Base-by-base conservation (phyloP, 129 eudicot species). In the Centaurea solstitialis region DNA sequence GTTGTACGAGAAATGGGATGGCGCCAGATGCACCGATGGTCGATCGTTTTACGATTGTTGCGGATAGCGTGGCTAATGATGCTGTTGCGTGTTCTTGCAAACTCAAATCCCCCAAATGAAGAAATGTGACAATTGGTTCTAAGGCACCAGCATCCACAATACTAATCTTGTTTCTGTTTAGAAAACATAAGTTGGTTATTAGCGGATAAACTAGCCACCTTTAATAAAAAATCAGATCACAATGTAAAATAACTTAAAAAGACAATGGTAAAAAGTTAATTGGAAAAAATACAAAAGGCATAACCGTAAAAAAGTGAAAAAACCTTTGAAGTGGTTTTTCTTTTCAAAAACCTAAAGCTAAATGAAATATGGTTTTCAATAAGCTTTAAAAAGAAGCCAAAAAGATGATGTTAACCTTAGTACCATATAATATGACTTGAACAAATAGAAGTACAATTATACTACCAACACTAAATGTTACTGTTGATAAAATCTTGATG, bases 41-140 rank as follows among this genome's bases (percentile, higher is more conserved):
- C 23, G 92, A 92, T 75, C 94, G 89, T 85, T 89, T 95, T 76
- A 80, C 76, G 4, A 93, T 68, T 26, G 95, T 89, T 41, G 99
- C 99, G 37, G 99, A 95, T 8, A 95, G 79, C 26, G 99, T 95
- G 76, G 94, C 91, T 75, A 95, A 78, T 57, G 94, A 81, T 45
- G 98, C 99, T n/a, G 93, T 87, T 45, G 99, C 97, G 64, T 95
- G 85, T 68, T 93, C 99, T 64, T 95, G 98, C 79, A 95, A 73
- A 78, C 67, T 81, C 7, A 28, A 6, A 75, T 87, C 74, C 37
- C 81, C 87, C n/a, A 91, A 82, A 35, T 76, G 85, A 37, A 86
- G 94, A 80, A 95, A 92, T 68, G 79, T 40, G 59, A 93, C 85
- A 5, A 95, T 93, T 21, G 97, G 95, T 62, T 89, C 89, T 23